These are phyloP conservation scores for Glutinoglossum americanum DNA, from an alignment of 495 filamentous ascomycete species.

Conservation along the genomic window DNA sequence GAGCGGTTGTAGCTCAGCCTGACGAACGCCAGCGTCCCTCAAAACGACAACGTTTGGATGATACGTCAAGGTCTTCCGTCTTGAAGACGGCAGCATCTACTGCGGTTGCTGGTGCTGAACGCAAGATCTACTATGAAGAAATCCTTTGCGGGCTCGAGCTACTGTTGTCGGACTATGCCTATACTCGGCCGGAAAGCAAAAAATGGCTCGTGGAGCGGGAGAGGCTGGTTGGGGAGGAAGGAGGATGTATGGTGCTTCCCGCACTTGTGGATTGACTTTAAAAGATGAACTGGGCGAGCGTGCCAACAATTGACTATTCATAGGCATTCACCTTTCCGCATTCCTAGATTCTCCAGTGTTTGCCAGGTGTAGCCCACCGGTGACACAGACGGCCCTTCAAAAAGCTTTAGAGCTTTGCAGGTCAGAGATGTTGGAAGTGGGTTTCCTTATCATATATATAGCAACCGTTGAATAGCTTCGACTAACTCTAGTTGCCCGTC, in stretches of 20 bases:
- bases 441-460: neutral
- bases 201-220: neutral
- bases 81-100: neutral
- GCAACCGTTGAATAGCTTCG: neutral
- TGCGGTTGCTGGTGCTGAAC: neutral
- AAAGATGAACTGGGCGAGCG: neutral
- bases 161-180: conserved; percentile 1
- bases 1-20: neutral
- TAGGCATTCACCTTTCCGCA: conserved; percentile 20
- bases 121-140: neutral
- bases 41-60: neutral
- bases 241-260: neutral
- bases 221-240: neutral
- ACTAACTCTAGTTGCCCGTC: neutral
- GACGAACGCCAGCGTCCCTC: neutral
- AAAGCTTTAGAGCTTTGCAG: conserved; percentile 9
- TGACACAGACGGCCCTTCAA: conserved; percentile 14
- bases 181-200: neutral
- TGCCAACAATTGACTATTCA: neutral
- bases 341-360: conserved; percentile 16
- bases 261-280: neutral
- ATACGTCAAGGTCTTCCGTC: neutral
- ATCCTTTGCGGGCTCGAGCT: conserved; percentile 3
- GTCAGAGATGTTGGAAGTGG: neutral
- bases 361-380: conserved; percentile 11